These are phyloP conservation scores for Lentinula novae-zelandiae DNA, from an alignment of 1,284 basidiomycete species.

Conservation along the genomic window DNA sequence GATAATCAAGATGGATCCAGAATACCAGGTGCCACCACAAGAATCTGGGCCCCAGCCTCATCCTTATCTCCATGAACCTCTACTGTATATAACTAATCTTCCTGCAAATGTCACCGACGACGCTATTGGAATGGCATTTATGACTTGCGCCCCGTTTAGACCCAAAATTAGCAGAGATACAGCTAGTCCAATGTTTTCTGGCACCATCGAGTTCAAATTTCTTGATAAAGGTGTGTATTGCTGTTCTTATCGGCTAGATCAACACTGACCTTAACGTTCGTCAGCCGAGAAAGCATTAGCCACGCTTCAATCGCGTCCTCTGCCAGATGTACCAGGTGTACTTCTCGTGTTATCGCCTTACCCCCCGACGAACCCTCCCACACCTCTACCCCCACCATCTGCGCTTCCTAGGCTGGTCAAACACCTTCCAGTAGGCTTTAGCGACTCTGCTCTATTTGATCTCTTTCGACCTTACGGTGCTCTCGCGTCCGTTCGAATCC, in stretches of 20 bases:
- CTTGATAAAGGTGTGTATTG: slow-evolving; percentile 64
- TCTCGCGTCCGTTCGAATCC: slow-evolving; percentile 65
- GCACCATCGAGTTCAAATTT: slow-evolving; percentile 76
- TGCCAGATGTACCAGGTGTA: slow-evolving; percentile 50
- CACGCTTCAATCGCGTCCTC: slow-evolving; percentile 70
- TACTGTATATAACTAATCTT: slow-evolving; percentile 73
- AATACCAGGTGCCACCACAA: slow-evolving; percentile 10
- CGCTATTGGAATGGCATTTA: slow-evolving; percentile 66
- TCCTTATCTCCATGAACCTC: slow-evolving; percentile 76
- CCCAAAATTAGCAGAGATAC: slow-evolving; percentile 68
- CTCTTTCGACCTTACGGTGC: slow-evolving; percentile 72
- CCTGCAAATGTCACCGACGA: slow-evolving; percentile 70
- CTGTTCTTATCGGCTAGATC: slow-evolving; percentile 11
- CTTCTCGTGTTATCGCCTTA: slow-evolving; percentile 70
- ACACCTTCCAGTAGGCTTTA: slow-evolving; percentile 63
- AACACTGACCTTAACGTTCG: slow-evolving; percentile 14
- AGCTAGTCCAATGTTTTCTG: slow-evolving; percentile 46
- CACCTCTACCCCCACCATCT: slow-evolving; percentile 66
- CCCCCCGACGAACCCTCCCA: slow-evolving; percentile 67
- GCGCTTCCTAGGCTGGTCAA: slow-evolving; percentile 76
- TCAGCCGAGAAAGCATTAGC: slow-evolving; percentile 86
- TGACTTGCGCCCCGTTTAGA: slow-evolving; percentile 72
- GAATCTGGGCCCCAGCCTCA: slow-evolving; percentile 40
- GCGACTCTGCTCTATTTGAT: slow-evolving; percentile 76
- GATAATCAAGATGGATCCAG: slow-evolving; percentile 19